phyloP scores from a whole-genome alignment of 108 stramenopile genomes.

The Nannochloropsis granulata region DNA sequence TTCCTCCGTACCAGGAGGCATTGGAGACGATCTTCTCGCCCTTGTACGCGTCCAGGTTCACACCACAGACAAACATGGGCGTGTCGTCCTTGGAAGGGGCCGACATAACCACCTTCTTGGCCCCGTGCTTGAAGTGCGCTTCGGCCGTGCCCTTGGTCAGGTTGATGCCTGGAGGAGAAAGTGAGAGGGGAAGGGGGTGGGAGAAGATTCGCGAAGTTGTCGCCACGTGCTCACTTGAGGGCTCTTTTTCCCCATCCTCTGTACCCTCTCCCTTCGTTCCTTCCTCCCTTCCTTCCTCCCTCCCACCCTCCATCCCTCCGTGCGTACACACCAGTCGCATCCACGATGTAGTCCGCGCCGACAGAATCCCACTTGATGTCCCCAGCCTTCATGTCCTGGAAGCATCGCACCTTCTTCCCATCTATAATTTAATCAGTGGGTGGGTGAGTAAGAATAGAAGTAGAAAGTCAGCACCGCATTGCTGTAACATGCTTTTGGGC shows the following conservation, averaged over 20 bases:
- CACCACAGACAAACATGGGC: slow-evolving; percentile 93
- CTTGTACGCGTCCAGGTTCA: slow-evolving; percentile 68
- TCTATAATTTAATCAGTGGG: slow-evolving; percentile 43
- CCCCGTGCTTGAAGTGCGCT: slow-evolving; percentile 63
- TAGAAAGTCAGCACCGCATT: background rate
- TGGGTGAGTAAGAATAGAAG: too few species aligned
- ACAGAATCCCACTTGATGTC: background rate
- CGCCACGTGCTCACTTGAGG: slow-evolving; percentile 76
- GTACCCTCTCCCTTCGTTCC: too few species aligned
- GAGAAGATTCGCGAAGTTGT: slow-evolving; percentile 45
- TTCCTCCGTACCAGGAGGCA: slow-evolving; percentile 44
- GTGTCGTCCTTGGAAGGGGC: slow-evolving; percentile 73
- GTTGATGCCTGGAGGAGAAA: slow-evolving; percentile 76
- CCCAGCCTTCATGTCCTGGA: background rate
- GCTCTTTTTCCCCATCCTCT: slow-evolving; percentile 72
- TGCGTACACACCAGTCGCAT: background rate
- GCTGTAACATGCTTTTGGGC: background rate
- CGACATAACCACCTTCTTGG: slow-evolving; percentile 89
- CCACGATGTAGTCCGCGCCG: background rate
- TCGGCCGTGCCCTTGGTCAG: slow-evolving; percentile 60
- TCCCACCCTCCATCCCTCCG: background rate
- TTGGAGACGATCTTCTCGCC: slow-evolving; percentile 74
- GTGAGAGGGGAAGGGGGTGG: background rate
- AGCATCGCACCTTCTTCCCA: background rate
- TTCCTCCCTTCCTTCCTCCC: slow-evolving; percentile 55